Evolutionary conservation across 1,284 basidiomycete genomes (phyloP).

Genomic region (Apiotrichum gamsii): DNA sequence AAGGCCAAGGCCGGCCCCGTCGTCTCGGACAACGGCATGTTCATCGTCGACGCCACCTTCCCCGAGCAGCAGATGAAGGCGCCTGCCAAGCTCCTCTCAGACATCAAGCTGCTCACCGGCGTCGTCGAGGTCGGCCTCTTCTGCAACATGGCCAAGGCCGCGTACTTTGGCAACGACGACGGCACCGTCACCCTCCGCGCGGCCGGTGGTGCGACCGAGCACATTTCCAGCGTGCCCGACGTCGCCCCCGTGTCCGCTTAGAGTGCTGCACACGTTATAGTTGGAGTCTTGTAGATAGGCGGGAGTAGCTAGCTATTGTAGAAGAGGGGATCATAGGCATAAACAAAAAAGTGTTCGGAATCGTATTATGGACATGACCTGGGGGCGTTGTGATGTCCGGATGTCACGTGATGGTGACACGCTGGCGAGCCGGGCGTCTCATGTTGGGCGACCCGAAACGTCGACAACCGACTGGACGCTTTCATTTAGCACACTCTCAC

Average conservation of each 20-base stretch:
- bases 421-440: too few relatives aligned
- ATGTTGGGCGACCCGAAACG: too few relatives aligned
- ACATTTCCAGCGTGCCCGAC: conserved; percentile 36
- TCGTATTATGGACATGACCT: too few relatives aligned
- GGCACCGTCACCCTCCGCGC: conserved; percentile 47
- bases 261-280: too few relatives aligned
- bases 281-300: too few relatives aligned
- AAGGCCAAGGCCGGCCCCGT: conserved; percentile 67
- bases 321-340: too few relatives aligned
- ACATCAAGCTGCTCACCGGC: conserved; percentile 85
- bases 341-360: too few relatives aligned
- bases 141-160: conserved; percentile 85
- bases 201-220: conserved; percentile 40
- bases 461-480: too few relatives aligned
- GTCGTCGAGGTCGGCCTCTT: conserved; percentile 97
- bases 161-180: conserved; percentile 88
- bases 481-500: too few relatives aligned
- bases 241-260: conserved; percentile 25
- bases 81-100: conserved; percentile 64
- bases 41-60: conserved; percentile 90
- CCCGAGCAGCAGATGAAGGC: conserved; percentile 60
- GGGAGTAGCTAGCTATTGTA: too few relatives aligned
- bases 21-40: conserved; percentile 93
- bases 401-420: too few relatives aligned
- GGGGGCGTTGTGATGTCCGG: too few relatives aligned